Evolutionary conservation across 2,329 filamentous ascomycete genomes (phyloP), one percentile per base, ranked within the genome.

Genomic region (Penicillium sp.): DNA sequence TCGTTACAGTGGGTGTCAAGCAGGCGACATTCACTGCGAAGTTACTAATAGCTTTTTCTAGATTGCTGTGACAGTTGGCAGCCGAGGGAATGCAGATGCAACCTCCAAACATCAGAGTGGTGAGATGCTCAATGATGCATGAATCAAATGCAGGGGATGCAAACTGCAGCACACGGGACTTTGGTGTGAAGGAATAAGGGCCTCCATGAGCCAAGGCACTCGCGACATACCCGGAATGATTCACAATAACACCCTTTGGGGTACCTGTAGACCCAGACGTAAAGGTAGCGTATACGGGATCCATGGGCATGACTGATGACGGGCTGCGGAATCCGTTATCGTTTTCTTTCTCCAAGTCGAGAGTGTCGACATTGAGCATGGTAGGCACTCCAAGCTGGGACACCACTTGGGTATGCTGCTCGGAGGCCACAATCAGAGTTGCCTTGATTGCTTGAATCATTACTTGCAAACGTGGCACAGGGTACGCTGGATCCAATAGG

Each of bases 11-110:
- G 2, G 48, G 48, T 1, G 48, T 50, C 21, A 50, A 15, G 12
- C 48, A 50, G 1, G 48, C 48, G 6, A 50, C 23, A 2, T 34
- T 9, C 15, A 50, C 48, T 6, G 21, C 66, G 71, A 80, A 55
- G 21, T 27, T 78, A 0, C 75, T 72, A 25, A 84, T 79, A 0
- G 72, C 73, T 0, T 73, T 74, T 0, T 70, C 68, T 5, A 83
- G 72, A 42, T 80, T 72, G 46, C 75, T 59, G 4, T 54, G 54
- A 35, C 57, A 57, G n/a, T 61, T 52, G 4, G 16, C 29, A 4
- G 46, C 16, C 1, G 57, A 48, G 0, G 59, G 61, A 7, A 63
- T 51, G 21, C 61, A 63, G 1, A 63, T 46, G 16, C 61, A 63
- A 3, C 59, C 57, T 13, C 61, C 61, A 23, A 41, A 25, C 2